Evolutionary conservation across 352 stramenopile species (phyloP).

Genomic region (Pythium scleroteichum): DNA sequence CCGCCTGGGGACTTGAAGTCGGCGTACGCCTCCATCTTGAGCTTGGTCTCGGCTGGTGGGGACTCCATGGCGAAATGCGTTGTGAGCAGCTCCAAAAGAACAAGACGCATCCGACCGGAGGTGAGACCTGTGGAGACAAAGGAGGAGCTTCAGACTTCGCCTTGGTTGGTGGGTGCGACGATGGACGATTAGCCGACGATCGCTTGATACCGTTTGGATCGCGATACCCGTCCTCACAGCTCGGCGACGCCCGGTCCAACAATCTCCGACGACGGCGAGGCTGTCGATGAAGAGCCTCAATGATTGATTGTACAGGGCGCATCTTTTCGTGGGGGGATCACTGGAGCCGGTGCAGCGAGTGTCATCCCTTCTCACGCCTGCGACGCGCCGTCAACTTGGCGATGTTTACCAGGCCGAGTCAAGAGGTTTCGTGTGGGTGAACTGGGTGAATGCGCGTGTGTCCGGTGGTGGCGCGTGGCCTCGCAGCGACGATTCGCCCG

Average conservation of each 20-base stretch:
- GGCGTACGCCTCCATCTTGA: constrained; percentile 14
- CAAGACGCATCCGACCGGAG: no score
- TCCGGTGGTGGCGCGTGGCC: neutral
- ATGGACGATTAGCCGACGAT: no score
- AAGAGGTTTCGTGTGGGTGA: neutral
- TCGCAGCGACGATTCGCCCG: neutral
- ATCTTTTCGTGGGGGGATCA: no score
- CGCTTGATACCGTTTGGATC: no score
- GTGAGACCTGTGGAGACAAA: no score
- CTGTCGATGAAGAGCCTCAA: no score
- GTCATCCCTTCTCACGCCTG: neutral
- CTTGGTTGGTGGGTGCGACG: no score
- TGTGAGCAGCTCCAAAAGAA: neutral
- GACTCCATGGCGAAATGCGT: neutral
- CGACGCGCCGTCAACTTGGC: neutral
- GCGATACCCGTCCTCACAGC: no score
- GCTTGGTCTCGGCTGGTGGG: neutral
- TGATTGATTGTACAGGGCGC: no score
- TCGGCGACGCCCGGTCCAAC: no score
- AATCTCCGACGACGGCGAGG: no score
- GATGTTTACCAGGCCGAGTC: neutral
- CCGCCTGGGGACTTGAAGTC: constrained; percentile 14
- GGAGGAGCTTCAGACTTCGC: no score
- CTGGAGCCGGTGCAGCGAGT: neutral
- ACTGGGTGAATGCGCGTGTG: neutral